phyloP scores from a whole-genome alignment of 345 rosid genomes.

The Heritiera fomes region DNA sequence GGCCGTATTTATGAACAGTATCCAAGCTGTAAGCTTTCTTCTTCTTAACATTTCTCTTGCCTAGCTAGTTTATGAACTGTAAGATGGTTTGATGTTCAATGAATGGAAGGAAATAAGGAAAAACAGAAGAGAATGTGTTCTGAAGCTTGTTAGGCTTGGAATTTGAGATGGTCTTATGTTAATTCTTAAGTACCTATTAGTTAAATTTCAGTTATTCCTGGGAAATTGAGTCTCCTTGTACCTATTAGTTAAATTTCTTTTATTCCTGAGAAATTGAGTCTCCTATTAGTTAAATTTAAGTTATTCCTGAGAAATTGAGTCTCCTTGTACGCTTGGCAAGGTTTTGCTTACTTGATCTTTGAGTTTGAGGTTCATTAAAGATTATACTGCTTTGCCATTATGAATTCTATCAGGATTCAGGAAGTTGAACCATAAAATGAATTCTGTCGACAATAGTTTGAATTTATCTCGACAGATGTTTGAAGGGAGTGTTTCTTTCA shows the following conservation, averaged over 20 bases:
- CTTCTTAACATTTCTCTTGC: not conserved
- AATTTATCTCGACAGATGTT: not conserved
- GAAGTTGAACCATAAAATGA: not conserved
- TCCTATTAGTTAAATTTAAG: too few species aligned
- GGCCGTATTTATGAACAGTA: conserved; percentile 17
- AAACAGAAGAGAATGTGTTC: too few species aligned
- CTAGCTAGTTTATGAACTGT: not conserved
- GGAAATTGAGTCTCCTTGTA: too few species aligned
- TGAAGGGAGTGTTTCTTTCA: not conserved
- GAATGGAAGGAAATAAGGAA: too few species aligned
- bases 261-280: conserved; percentile 4
- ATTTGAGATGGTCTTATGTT: too few species aligned
- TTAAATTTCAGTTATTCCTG: too few species aligned
- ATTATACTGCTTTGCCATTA: not conserved
- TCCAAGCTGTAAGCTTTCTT: conserved; percentile 32
- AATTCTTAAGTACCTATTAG: too few species aligned
- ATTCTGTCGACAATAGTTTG: not conserved
- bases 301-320: too few species aligned
- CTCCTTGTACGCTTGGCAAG: not conserved
- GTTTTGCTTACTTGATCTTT: not conserved
- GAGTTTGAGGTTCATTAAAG: not conserved
- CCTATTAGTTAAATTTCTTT: too few species aligned
- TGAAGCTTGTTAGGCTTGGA: too few species aligned
- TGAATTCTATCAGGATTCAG: not conserved
- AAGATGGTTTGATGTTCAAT: too few species aligned